These are phyloP conservation scores for Pseudomonodictys pantanalensis DNA, from an alignment of 495 filamentous ascomycete genomes.

Conservation along the genomic window DNA sequence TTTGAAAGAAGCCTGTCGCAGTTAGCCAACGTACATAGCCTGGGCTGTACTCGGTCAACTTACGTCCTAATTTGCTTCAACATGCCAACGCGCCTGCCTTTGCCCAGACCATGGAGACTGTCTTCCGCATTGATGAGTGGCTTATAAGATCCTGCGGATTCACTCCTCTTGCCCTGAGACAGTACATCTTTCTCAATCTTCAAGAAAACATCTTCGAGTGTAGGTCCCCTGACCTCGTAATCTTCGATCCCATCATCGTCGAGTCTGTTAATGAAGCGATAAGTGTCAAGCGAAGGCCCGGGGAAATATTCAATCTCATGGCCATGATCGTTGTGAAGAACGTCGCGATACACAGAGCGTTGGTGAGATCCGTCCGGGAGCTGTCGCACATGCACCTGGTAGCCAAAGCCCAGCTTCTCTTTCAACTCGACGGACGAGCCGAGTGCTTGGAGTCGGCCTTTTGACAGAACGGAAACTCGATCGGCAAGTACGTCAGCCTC, in stretches of 20 bases:
- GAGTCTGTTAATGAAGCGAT: constrained; percentile 58
- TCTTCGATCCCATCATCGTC: constrained; percentile 63
- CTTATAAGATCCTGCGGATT: no score
- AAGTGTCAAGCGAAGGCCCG: constrained; percentile 60
- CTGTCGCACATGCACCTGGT: constrained; percentile 53
- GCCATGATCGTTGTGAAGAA: constrained; percentile 24
- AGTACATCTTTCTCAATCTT: constrained; percentile 65
- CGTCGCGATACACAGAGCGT: constrained; percentile 54
- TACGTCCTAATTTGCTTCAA: constrained; percentile 64
- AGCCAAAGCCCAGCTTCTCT: constrained; percentile 52
- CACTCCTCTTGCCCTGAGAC: constrained; percentile 59
- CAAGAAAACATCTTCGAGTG: constrained; percentile 85
- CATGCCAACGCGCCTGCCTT: constrained; percentile 58
- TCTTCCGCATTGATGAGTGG: no score
- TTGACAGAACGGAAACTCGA: constrained; percentile 42
- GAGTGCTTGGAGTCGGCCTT: constrained; percentile 40
- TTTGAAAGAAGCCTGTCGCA: constrained; percentile 79
- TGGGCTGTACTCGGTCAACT: no score
- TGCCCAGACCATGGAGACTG: no score
- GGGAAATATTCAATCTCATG: constrained; percentile 48
- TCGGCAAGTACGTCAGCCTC: constrained; percentile 45
- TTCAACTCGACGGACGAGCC: constrained; percentile 43
- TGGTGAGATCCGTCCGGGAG: not conserved
- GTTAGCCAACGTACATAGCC: no score
- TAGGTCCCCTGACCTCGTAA: constrained; percentile 77